Base-by-base conservation (phyloP, 495 filamentous ascomycete genomes). In the Xylaria venustula region DNA sequence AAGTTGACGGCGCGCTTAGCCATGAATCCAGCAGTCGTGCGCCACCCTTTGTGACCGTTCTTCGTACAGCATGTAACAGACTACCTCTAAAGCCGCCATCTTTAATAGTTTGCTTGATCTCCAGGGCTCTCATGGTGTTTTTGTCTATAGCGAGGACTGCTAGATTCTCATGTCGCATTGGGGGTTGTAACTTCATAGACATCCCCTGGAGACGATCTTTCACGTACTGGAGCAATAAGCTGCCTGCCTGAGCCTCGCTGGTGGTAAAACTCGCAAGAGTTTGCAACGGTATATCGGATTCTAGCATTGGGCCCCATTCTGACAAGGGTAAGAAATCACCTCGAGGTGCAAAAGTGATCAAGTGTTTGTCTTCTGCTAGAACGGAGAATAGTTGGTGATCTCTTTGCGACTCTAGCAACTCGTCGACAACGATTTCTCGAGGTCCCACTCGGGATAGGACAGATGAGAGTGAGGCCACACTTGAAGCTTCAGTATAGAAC, bases 81-180 rank as follows among this genome's bases (percentile, higher is more conserved):
- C 92, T 97, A 1, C 94, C 94, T 66, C 87, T 87, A 17, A 85
- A 86, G 0, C 67, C 59, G n/a, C 81, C 79, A 66, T 97, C 93
- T 54, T 88, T 80, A 19, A 95, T 81, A 0, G 94, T 97, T 63
- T 86, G 83, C 46, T 90, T 84, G 57, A 99, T 92, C 72, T 99
- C 94, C 15, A 99, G 78, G 1, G 91, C 90, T 50, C 90, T 83
- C 81, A 99, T 82, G 54, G 88, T 96, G 63, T 91, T 93, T 57
- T 88, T 90, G 74, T 99, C 95, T 62, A 99, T 94, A 26, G 72
- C 81, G 91, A 99, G 93, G 48, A 88, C 86, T 61, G 96, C 86
- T 59, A 88, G 78, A 40, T 81, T 74, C 47, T 89, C 85, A 54
- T 88, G 82, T 44, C 89, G 86, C 28, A 86, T 74, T 22, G 94